Evolutionary conservation across 345 rosid species (phyloP), one percentile per base, ranked within the genome.

Genomic region (Eucalyptus grandis): DNA sequence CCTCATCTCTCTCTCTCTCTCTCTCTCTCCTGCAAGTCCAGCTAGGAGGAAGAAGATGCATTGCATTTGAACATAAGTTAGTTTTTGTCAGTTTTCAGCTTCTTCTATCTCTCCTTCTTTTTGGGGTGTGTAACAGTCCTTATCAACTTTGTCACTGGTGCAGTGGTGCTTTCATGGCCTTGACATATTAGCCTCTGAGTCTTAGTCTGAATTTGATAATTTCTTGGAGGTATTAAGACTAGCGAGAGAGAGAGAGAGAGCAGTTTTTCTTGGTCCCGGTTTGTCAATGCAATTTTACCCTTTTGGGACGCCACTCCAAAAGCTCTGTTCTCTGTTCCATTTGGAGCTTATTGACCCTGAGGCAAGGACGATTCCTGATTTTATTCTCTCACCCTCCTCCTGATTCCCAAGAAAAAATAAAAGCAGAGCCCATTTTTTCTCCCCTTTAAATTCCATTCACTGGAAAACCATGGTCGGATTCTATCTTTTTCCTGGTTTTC

Each of bases 311-410:
- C 47, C 83, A 37, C 83, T 77, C 46, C 80, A 67, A 67, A 31
- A 77, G 83, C 30, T 77, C 47, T 40, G 15, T 37, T 77, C 83
- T 77, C 83, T 77, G 85, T 77, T 77, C 8, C 46, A 77, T 77
- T 3, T 21, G 85, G 27, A 77, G 47, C 47, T 77, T 77, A 21
- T 77, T 40, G 85, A 40, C 47, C 44, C 47, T 10, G 6, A 77
- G 91, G 91, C 89, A 88, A 90, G 92, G 92, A 88, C 91, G 94
- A 90, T 90, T 93, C 95, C 94, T 94, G 92, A 92, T 90, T 82
- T 90, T 93, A 92, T 93, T 92, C 94, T 90, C 91, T 92, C 86
- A 86, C 91, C 65, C 89, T 31, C 89, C 43, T 77, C 43, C 81
- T 89, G 86, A 86, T 90, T 93, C 92, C 93, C 91, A 88, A 93